Evolutionary conservation across 2,329 filamentous ascomycete species (phyloP).

Genomic region (Venturia aucupariae): DNA sequence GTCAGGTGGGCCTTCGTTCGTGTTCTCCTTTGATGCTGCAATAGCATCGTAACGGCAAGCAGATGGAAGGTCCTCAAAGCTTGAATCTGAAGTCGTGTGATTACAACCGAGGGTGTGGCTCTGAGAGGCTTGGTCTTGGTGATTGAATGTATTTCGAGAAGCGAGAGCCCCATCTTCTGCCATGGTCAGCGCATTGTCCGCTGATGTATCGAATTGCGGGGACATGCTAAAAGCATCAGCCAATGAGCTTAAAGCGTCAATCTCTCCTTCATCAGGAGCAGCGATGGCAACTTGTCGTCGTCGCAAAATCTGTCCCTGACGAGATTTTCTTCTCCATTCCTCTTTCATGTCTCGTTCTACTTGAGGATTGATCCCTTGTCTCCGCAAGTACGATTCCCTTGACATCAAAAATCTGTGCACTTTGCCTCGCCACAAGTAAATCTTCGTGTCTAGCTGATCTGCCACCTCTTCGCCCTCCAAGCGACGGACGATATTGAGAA

Average conservation of each 20-base stretch:
- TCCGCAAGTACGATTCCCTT: neutral
- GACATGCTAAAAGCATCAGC: neutral
- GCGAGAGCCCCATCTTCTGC: neutral
- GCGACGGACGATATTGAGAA: constrained; percentile 33
- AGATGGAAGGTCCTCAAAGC: too few species aligned
- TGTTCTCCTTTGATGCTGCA: neutral
- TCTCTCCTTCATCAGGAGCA: neutral
- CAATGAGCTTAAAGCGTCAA: neutral
- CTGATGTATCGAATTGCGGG: neutral
- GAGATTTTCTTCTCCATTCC: neutral
- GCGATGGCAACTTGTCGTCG: neutral
- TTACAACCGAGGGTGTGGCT: neutral
- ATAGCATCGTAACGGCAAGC: too few species aligned
- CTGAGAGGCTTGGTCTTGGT: neutral
- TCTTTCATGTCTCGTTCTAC: neutral
- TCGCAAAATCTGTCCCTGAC: neutral
- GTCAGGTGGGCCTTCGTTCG: neutral
- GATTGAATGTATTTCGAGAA: neutral
- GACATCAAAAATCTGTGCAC: constrained; percentile 5
- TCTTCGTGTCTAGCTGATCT: constrained; percentile 22
- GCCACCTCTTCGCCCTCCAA: constrained; percentile 37
- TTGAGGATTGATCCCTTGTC: neutral
- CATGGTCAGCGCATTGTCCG: neutral
- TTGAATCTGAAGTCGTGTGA: neutral
- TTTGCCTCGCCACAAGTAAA: constrained; percentile 18